Base-by-base conservation (phyloP, 2,329 filamentous ascomycete species). In the Penicillium fuscoglaucum region DNA sequence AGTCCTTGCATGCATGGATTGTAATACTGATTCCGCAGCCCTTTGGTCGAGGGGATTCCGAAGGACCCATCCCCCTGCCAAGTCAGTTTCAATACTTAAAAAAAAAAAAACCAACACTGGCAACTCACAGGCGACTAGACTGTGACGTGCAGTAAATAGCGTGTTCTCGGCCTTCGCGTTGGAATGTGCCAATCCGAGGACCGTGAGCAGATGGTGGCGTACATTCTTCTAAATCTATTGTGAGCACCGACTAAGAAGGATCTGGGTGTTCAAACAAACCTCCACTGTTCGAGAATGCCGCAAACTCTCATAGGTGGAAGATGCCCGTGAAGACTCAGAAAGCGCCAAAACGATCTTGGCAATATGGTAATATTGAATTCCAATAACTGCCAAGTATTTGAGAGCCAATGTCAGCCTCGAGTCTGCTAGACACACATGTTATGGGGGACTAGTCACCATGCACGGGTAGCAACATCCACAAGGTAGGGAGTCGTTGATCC, bases 291-390 rank as follows among this genome's bases (percentile, higher is more conserved):
- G 61, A 24, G 67, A 68, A 10, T 65, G 55, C 15, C 51, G 62
- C 29, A 70, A 49, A 17, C 31, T 65, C 6, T 68, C 63, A 48
- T 70, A 66, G 31, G 59, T 52, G 10, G 59, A 60, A 12, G 45
- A 51, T 4, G 57, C 39, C 17, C 10, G 59, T 3, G 63, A 50
- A 19, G 55, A 52, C 47, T 59, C 51, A 4, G 66, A 63, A 33
- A 70, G 53, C n/a, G 62, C 62, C 10, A 69, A 57, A 6, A 73
- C 64, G 29, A 72, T 69, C 48, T 71, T 72, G 15, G 72, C 69
- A 26, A 72, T 66, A 48, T 75, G 68, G 41, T 70, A 75, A 54
- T 74, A 74, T 54, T 74, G 72, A 8, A 74, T 45, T 10, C 73
- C 72, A 46, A 73, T 64, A n/a, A 74, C 73, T 70, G 40, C 4